A percentile compares a stretch with the other conserved stretches of the same genome.
These are phyloP conservation scores for Diplocarpon mali DNA, from an alignment of 2,329 filamentous ascomycete species.

Conservation along the genomic window DNA sequence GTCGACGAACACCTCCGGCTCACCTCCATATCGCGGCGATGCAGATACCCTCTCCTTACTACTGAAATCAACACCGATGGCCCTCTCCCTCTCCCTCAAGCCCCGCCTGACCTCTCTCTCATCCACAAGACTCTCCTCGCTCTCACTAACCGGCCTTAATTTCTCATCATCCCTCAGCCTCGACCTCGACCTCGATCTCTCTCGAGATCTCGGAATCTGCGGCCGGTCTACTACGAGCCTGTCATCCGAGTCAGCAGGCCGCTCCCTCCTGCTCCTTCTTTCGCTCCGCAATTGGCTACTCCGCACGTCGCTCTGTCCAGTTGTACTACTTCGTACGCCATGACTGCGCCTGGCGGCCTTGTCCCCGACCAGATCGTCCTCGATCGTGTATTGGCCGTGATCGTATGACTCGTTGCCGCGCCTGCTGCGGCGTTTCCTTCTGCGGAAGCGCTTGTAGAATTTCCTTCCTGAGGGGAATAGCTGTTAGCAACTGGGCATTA, in stretches of 20 bases:
- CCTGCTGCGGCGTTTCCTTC: constrained; percentile 3
- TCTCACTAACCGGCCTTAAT: not conserved
- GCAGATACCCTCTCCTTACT: not conserved
- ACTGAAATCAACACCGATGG: not conserved
- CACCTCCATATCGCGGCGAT: not conserved
- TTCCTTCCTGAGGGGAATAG: constrained; percentile 3
- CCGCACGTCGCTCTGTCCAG: not conserved
- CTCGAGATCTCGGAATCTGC: not conserved
- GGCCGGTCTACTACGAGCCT: not conserved
- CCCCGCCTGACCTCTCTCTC: constrained; percentile 1
- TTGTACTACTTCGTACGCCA: not conserved
- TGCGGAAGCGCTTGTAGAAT: constrained; percentile 6
- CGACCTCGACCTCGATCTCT: not conserved
- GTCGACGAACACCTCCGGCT: not conserved
- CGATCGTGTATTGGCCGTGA: constrained; percentile 5
- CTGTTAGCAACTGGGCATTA: not conserved
- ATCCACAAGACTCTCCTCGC: constrained; percentile 2
- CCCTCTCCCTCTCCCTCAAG: not conserved
- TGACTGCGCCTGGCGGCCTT: not conserved
- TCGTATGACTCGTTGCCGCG: constrained; percentile 1
- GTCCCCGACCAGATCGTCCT: constrained; percentile 1
- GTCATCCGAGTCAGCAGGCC: not conserved
- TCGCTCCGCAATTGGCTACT: constrained; percentile 3
- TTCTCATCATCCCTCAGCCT: not conserved
- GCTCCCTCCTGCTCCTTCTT: not conserved